phyloP scores from a whole-genome alignment of 768 basidiomycete genomes.

The Tricholomella constricta region DNA sequence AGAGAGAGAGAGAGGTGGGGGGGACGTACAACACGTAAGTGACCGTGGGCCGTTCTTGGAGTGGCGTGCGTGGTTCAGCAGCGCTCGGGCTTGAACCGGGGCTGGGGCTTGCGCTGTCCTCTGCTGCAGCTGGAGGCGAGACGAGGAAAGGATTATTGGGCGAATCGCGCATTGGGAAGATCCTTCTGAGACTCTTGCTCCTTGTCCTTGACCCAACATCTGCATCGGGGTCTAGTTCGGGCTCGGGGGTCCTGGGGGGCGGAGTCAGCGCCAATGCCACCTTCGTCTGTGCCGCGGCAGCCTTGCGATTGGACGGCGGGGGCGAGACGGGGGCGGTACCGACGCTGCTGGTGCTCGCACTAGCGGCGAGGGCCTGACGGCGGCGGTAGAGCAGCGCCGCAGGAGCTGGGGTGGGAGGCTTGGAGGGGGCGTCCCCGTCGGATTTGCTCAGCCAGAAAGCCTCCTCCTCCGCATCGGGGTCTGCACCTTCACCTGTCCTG shows the following conservation, averaged over 20 bases:
- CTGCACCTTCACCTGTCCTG: slow-evolving; percentile 32
- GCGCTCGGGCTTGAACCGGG: slow-evolving; percentile 29
- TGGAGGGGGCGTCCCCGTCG: slow-evolving; percentile 13
- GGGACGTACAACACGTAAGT: slow-evolving; percentile 73
- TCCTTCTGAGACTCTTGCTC: slow-evolving; percentile 16
- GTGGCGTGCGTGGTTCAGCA: slow-evolving; percentile 31
- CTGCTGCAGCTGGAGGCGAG: slow-evolving; percentile 22
- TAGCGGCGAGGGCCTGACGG: slow-evolving; percentile 23
- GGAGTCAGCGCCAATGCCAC: slow-evolving; percentile 27
- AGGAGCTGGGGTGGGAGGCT: slow-evolving; percentile 14
- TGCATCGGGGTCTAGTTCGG: too few relatives aligned
- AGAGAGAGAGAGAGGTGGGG: not conserved
- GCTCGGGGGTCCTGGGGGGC: slow-evolving; percentile 42
- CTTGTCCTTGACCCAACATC: too few relatives aligned
- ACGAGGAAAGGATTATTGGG: slow-evolving; percentile 72
- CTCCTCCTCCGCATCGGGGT: slow-evolving; percentile 47
- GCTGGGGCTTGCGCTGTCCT: slow-evolving; percentile 35
- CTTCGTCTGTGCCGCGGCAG: slow-evolving; percentile 16
- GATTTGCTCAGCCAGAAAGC: slow-evolving; percentile 50
- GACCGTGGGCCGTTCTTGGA: slow-evolving; percentile 59
- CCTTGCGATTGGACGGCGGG: slow-evolving; percentile 61
- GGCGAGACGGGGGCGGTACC: slow-evolving; percentile 56
- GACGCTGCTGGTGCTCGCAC: slow-evolving; percentile 20
- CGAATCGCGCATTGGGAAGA: slow-evolving; percentile 52
- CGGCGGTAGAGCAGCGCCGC: slow-evolving; percentile 41